Evolutionary conservation across 2,329 filamentous ascomycete species (phyloP), one percentile per base, ranked within the genome.

Genomic region (Alternaria sp.): DNA sequence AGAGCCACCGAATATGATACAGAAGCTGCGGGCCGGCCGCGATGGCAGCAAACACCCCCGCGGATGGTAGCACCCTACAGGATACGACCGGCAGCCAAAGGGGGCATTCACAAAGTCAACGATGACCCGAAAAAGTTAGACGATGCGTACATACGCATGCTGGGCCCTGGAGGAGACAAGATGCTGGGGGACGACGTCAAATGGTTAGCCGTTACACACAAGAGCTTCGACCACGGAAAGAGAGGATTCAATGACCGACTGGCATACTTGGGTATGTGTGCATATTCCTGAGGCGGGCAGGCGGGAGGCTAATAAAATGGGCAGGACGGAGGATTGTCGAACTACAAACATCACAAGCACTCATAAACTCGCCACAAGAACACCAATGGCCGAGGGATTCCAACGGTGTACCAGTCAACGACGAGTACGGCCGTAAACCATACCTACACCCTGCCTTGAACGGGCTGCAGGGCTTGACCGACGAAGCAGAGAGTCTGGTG

Each of bases 201-300:
- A 82, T 99, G 95, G 95, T 83, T 98, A 73, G 94, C 94, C 30
- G 88, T 99, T 57, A 99, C 95, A 67, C 95, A 98, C 80, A 98
- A 98, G 87, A 97, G 93, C 80, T 98, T 97, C 75, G 94, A 99
- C 77, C 93, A 98, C 75, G 95, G 94, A 53, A 86, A 93, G 74
- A 89, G 94, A 83, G 94, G 94, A 1, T 97, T 94, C 82, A 99
- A 99, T 78, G 94, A 97, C 74, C 88, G 92, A 64, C 83, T 99
- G 79, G 92, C 93, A n/a, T 93, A 92, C 74, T 83, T 96, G 54
- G 94, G 93, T 96, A 86, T 74, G 57, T 51, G 44, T 36, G 49
- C n/a, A 38, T 28, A 16, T 12, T 26, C n/a, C 32, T 22, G 14
- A n/a, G 36, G 11, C 24, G 41, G 30, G 4, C 34, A 54, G 16